Evolutionary conservation across 1,139 yeast genomes (phyloP).

Genomic region (Candida gigantensis): DNA sequence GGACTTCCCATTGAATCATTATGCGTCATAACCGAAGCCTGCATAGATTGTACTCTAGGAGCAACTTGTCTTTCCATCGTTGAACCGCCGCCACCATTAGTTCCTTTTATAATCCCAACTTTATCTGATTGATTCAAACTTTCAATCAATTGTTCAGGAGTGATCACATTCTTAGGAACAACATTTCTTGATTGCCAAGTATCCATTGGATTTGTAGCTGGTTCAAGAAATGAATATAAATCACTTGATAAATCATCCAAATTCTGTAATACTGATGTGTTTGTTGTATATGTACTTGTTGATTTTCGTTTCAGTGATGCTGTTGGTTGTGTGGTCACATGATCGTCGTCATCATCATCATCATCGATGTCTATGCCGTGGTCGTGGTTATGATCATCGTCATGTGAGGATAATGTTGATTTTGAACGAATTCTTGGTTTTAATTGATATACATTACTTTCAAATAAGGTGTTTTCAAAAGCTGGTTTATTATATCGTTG

Average conservation of each 20-base stretch:
- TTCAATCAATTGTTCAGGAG: constrained; percentile 8
- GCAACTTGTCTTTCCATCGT: neutral
- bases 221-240: constrained; percentile 21
- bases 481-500: constrained; percentile 16
- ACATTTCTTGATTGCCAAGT: constrained; percentile 4
- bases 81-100: too few species aligned
- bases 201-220: neutral
- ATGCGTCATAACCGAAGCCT: constrained; percentile 4
- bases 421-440: constrained; percentile 35
- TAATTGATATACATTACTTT: constrained; percentile 27
- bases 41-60: neutral
- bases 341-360: constrained; percentile 5
- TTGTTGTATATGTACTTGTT: constrained; percentile 17
- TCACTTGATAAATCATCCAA: constrained; percentile 35
- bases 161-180: constrained; percentile 8
- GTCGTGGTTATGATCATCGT: constrained; percentile 10
- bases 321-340: neutral
- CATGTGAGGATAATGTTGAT: constrained; percentile 25
- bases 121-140: constrained; percentile 5
- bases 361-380: neutral
- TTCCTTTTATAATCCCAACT: neutral
- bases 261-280: constrained; percentile 22
- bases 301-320: constrained; percentile 13
- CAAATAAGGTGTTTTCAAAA: constrained; percentile 18
- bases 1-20: neutral